A percentile compares a stretch with the other conserved stretches of the same genome.
Conservation (phyloP, 2,329 filamentous ascomycete species). For the Beauveria sp. region DNA sequence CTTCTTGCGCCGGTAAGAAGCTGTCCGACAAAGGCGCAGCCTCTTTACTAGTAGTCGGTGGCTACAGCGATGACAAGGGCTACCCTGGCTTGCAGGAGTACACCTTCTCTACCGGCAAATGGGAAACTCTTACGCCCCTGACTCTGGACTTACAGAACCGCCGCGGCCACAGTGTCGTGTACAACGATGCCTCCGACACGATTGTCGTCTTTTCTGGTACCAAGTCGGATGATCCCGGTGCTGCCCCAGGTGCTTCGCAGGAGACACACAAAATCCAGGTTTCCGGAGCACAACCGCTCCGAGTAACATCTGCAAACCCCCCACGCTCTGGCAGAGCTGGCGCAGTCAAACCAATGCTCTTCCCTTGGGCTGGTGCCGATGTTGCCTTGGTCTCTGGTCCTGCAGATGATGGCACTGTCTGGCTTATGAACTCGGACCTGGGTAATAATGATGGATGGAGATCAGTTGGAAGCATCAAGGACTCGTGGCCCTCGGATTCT, state of each 20-base stretch:
- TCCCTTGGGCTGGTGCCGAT: conserved; percentile 61
- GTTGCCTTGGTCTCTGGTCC: conserved; percentile 67
- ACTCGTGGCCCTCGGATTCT: conserved; percentile 38
- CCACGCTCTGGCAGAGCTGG: conserved; percentile 30
- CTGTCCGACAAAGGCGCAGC: conserved; percentile 50
- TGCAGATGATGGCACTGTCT: conserved; percentile 22
- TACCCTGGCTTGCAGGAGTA: conserved; percentile 72
- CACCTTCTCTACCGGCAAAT: conserved; percentile 45
- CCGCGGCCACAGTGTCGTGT: conserved; percentile 66
- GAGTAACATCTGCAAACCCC: conserved; percentile 51
- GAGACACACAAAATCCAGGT: conserved; percentile 70
- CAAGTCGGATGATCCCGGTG: conserved; percentile 48
- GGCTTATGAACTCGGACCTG: neutral
- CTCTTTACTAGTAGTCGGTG: conserved; percentile 76
- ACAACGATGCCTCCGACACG: conserved; percentile 59
- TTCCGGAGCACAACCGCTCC: conserved; percentile 44
- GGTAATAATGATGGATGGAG: neutral
- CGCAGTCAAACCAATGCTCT: conserved; percentile 55
- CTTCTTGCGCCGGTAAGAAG: conserved; percentile 66
- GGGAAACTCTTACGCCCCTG: conserved; percentile 38
- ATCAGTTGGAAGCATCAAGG: neutral
- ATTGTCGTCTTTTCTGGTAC: conserved; percentile 78
- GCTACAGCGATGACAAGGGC: conserved; percentile 40
- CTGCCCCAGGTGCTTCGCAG: conserved; percentile 49
- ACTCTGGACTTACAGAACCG: conserved; percentile 57